phyloP scores from a whole-genome alignment of 2,329 filamentous ascomycete species.

The Acrocalymma vagum region DNA sequence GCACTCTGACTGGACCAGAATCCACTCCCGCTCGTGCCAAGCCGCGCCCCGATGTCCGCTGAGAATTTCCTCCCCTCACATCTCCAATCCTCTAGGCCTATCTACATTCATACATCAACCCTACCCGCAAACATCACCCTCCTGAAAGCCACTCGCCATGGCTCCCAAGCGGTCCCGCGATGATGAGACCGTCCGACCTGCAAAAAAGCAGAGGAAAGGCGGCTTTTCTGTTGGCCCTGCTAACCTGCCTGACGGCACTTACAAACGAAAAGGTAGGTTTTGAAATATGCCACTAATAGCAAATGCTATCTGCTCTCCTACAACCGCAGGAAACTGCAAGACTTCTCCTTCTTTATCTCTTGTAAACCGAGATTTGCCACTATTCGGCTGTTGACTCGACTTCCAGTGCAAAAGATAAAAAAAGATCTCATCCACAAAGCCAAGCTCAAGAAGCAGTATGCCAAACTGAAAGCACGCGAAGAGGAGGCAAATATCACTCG shows the following conservation, averaged over 20 bases:
- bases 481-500: slow-evolving; percentile 40
- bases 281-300: neutral
- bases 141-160: too few species aligned
- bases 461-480: slow-evolving; percentile 78
- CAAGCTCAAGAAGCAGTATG: slow-evolving; percentile 91
- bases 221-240: slow-evolving; percentile 89
- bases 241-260: slow-evolving; percentile 89
- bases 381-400: slow-evolving; percentile 7
- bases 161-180: slow-evolving; percentile 66
- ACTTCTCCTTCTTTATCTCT: slow-evolving; percentile 1
- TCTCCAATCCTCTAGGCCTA: slow-evolving; percentile 1
- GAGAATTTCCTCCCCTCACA: too few species aligned
- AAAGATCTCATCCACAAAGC: slow-evolving; percentile 87
- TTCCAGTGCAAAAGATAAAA: slow-evolving; percentile 85
- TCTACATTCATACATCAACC: slow-evolving; percentile 2
- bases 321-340: neutral
- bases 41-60: too few species aligned
- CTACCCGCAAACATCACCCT: too few species aligned
- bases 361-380: neutral
- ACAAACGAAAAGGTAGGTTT: slow-evolving; percentile 77
- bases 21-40: slow-evolving; percentile 25
- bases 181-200: slow-evolving; percentile 40
- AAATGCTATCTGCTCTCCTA: neutral
- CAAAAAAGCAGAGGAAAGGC: slow-evolving; percentile 65
- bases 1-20: slow-evolving; percentile 17